Evolutionary conservation across 371 early-diverging fungal genomes (phyloP), one percentile per base, ranked within the genome.

Genomic region (Apophysomyces sp.): DNA sequence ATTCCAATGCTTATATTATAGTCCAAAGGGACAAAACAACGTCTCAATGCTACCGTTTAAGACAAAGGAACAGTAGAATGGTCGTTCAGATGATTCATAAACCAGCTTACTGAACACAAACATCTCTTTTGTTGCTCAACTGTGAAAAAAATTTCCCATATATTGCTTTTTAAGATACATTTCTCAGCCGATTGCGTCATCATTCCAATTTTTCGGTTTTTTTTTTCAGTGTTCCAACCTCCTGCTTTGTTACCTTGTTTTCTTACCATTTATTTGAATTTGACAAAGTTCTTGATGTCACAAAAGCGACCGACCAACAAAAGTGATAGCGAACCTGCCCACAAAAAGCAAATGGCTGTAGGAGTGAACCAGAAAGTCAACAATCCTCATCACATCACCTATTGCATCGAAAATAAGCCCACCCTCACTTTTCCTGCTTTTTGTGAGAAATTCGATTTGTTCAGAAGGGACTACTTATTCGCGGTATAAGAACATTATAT

Each of bases 351-450:
- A 59, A 52, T 32, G 36, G 52, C 52, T 36, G 26, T 12, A 26
- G 60, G 26, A 44, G 36, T 52, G 52, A 59, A 59, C 24, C 37
- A 2, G 60, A 52, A 52, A 59, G 52, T 59, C 60, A 36, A 52
- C 32, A 36, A 59, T 52, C 52, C 60, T 59, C 52, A 36, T n/a
- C 60, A 59, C 60, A 59, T 59, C 60, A 59, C 52, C 26, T 59
- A 59, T 58, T 59, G 60, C 60, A 52, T 59, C 60, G 52, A 59
- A 52, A 59, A 52, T 59, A 59, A 59, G 52, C 21, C 52, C 60
- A 59, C 52, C 52, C 49, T 59, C 60, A 59, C 60, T 59, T 59
- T 52, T 59, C 52, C 60, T 59, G 60, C 58, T 53, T 52, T 60
- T 39, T 60, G 54, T 53, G 60, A 60, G 60, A 2, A 60, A 60